Conservation (phyloP, 805 yeast genomes). For the Wickerhamomyces pijperi region DNA sequence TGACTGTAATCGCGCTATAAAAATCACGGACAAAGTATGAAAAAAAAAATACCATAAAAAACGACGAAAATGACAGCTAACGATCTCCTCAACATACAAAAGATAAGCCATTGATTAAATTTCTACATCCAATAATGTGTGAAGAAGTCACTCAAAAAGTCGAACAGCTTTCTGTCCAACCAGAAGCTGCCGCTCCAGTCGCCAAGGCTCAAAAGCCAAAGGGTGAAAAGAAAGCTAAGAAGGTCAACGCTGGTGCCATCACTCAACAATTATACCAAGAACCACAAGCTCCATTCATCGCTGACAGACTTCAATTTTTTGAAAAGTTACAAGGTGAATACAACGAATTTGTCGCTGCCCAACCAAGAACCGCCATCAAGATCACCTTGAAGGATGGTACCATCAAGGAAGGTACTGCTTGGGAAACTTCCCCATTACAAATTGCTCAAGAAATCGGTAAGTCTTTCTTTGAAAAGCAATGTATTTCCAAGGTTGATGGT, state of each 20-base stretch:
- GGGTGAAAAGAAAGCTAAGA: slow-evolving; percentile 31
- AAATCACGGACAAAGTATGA: neutral
- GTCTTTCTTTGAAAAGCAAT: slow-evolving; percentile 79
- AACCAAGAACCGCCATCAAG: slow-evolving; percentile 53
- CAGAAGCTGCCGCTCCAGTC: slow-evolving; percentile 18
- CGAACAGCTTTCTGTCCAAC: slow-evolving; percentile 29
- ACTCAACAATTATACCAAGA: slow-evolving; percentile 37
- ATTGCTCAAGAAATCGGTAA: slow-evolving; percentile 79
- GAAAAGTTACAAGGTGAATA: slow-evolving; percentile 70
- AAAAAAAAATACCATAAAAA: neutral
- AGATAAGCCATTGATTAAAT: no score
- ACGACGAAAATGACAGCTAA: no score
- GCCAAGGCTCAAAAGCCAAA: slow-evolving; percentile 14
- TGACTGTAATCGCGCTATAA: no score
- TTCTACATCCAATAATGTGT: slow-evolving; percentile 15
- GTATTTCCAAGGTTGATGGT: slow-evolving; percentile 86
- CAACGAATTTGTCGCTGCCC: slow-evolving; percentile 58
- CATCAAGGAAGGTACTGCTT: slow-evolving; percentile 64
- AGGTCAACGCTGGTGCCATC: slow-evolving; percentile 23
- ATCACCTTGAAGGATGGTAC: slow-evolving; percentile 85
- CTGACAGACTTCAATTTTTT: slow-evolving; percentile 66
- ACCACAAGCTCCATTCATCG: slow-evolving; percentile 80
- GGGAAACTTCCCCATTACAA: slow-evolving; percentile 83
- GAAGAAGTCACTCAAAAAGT: slow-evolving; percentile 40
- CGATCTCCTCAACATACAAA: no score